Percentiles rank a stretch among this genome's conserved stretches.
Evolutionary conservation across 1,284 basidiomycete genomes (phyloP).

Genomic region (Leccinum proliferum): DNA sequence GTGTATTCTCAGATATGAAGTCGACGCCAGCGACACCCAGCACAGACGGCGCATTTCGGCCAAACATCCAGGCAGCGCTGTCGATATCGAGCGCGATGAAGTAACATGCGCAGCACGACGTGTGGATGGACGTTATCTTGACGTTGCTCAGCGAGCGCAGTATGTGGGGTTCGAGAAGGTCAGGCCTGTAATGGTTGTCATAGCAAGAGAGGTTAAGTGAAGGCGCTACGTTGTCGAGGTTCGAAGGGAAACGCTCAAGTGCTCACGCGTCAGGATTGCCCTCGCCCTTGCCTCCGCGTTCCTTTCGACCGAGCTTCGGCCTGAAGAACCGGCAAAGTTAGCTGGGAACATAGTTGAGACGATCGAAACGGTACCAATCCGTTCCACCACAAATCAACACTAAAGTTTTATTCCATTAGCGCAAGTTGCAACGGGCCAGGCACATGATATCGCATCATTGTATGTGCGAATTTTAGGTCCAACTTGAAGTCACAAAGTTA

Average conservation of each 20-base stretch:
- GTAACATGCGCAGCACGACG: slow-evolving; percentile 70
- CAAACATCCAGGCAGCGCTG: slow-evolving; percentile 84
- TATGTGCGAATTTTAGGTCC: slow-evolving; percentile 23
- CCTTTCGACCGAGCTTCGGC: slow-evolving; percentile 63
- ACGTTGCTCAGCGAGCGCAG: slow-evolving; percentile 84
- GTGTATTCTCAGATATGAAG: slow-evolving; percentile 67
- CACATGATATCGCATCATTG: slow-evolving; percentile 18
- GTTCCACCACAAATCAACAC: slow-evolving; percentile 82
- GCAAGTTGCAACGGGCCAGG: slow-evolving; percentile 6
- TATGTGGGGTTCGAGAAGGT: slow-evolving; percentile 83
- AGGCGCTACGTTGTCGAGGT: slow-evolving; percentile 1
- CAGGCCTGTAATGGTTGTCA: slow-evolving; percentile 38
- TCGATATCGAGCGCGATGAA: slow-evolving; percentile 70
- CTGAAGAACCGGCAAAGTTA: slow-evolving; percentile 31
- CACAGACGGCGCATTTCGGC: slow-evolving; percentile 63
- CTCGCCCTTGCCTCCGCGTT: slow-evolving; percentile 42
- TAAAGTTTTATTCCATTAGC: slow-evolving; percentile 28
- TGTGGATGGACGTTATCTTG: slow-evolving; percentile 64
- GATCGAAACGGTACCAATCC: slow-evolving; percentile 46
- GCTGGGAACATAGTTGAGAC: slow-evolving; percentile 9
- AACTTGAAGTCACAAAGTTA: slow-evolving; percentile 7
- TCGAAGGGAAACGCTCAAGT: background rate
- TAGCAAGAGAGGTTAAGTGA: background rate
- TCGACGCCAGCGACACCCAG: slow-evolving; percentile 53
- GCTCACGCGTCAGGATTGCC: slow-evolving; percentile 39